These are phyloP conservation scores for Apiotrichum veenhuisii DNA, from an alignment of 1,284 basidiomycete species.

Conservation along the genomic window DNA sequence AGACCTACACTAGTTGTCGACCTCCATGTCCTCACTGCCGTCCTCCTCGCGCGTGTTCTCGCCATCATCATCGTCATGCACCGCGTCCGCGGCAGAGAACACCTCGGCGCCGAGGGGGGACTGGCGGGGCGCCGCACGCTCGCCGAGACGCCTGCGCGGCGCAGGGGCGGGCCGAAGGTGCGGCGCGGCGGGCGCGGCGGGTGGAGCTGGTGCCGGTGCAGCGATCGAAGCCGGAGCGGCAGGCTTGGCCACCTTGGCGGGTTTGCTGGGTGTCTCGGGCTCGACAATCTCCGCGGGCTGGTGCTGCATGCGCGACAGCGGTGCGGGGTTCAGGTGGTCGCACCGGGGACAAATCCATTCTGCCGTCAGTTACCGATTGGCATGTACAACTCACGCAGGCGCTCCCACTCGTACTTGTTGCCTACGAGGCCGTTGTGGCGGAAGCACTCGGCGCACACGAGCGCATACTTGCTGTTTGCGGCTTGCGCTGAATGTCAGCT, in stretches of 20 bases:
- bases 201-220: not conserved
- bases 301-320: conserved; percentile 25
- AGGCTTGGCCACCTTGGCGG: conserved; percentile 1
- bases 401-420: conserved; percentile 75
- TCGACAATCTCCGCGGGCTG: not conserved
- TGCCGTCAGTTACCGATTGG: conserved; percentile 15
- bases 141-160: conserved; percentile 22
- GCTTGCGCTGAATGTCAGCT: conserved; percentile 37
- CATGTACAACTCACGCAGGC: conserved; percentile 67
- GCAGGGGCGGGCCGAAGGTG: conserved; percentile 8
- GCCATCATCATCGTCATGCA: conserved; percentile 17
- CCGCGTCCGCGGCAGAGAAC: conserved; percentile 29
- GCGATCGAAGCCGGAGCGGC: not conserved
- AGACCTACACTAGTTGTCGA: conserved; percentile 23
- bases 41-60: not conserved
- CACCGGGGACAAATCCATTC: conserved; percentile 50
- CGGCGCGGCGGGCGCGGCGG: not conserved
- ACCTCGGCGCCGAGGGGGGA: conserved; percentile 41
- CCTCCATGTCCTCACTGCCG: conserved; percentile 28
- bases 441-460: conserved; percentile 92
- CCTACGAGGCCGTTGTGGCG: conserved; percentile 90
- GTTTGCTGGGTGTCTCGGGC: conserved; percentile 16
- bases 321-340: conserved; percentile 45
- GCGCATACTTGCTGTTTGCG: conserved; percentile 66
- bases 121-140: conserved; percentile 29